These are phyloP conservation scores for Tetrapisispora pingtungensis DNA, from an alignment of 805 yeast genomes.

Conservation along the genomic window DNA sequence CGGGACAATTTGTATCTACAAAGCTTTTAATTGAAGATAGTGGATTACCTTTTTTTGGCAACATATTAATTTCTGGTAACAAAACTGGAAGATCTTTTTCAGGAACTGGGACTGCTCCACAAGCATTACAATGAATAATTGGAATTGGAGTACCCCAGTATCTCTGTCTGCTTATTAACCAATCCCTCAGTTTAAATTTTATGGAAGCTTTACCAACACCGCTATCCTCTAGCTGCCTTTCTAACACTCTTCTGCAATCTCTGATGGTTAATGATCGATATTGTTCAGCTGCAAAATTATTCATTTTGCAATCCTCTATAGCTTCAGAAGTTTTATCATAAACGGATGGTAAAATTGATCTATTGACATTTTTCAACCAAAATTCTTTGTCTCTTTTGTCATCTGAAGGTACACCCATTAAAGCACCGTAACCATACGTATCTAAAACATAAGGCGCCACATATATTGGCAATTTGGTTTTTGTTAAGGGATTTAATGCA, in stretches of 20 bases:
- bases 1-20: slow-evolving; percentile 69
- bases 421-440: slow-evolving; percentile 78
- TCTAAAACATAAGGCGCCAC: slow-evolving; percentile 87
- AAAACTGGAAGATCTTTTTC: slow-evolving; percentile 74
- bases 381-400: slow-evolving; percentile 76
- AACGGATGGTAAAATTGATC: slow-evolving; percentile 32
- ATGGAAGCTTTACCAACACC: slow-evolving; percentile 39
- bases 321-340: slow-evolving; percentile 28
- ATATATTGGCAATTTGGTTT: slow-evolving; percentile 54
- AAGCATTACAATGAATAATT: slow-evolving; percentile 70
- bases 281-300: slow-evolving; percentile 34
- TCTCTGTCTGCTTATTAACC: slow-evolving; percentile 91
- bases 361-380: slow-evolving; percentile 58
- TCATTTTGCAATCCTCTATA: slow-evolving; percentile 38
- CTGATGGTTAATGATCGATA: slow-evolving; percentile 40
- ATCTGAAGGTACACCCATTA: slow-evolving; percentile 97
- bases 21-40: slow-evolving; percentile 57
- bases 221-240: slow-evolving; percentile 31
- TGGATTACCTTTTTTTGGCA: slow-evolving; percentile 54
- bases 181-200: slow-evolving; percentile 69
- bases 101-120: slow-evolving; percentile 93
- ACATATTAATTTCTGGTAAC: slow-evolving; percentile 50
- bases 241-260: slow-evolving; percentile 44
- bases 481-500: slow-evolving; percentile 51
- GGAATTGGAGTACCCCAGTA: slow-evolving; percentile 99